Evolutionary conservation across 805 yeast genomes (phyloP).

Genomic region (Zygosaccharomyces kombuchaensis): DNA sequence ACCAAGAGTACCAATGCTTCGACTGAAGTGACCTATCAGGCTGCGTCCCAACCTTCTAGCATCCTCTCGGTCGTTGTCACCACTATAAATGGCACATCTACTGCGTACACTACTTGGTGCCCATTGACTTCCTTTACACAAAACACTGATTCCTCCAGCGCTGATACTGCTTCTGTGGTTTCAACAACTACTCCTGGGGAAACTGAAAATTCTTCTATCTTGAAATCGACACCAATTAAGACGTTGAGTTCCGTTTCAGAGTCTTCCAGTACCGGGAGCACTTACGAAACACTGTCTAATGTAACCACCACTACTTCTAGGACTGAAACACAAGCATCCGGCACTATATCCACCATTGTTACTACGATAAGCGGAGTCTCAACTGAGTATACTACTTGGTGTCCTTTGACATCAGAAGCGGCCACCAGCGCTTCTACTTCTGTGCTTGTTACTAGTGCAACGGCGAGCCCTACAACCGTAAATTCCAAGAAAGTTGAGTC

Average conservation of each 20-base stretch:
- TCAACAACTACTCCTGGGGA: not conserved
- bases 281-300: too few relatives aligned
- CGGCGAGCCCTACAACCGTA: not conserved
- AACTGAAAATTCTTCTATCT: too few relatives aligned
- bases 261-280: too few relatives aligned
- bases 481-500: not conserved
- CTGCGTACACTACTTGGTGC: conserved; percentile 37
- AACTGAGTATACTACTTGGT: conserved; percentile 36
- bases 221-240: too few relatives aligned
- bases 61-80: conserved; percentile 1
- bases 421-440: not conserved
- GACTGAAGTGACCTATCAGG: conserved; percentile 17
- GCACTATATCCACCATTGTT: too few relatives aligned
- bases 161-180: not conserved
- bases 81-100: conserved; percentile 25
- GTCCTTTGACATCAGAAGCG: conserved; percentile 30
- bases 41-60: not conserved
- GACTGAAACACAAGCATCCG: too few relatives aligned
- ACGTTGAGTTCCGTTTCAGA: too few relatives aligned
- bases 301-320: too few relatives aligned
- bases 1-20: too few relatives aligned
- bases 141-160: conserved; percentile 25
- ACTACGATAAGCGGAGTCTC: conserved; percentile 23
- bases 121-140: conserved; percentile 25
- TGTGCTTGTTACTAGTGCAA: too few relatives aligned